A percentile compares a stretch with the other conserved stretches of the same genome.
phyloP scores from a whole-genome alignment of 805 yeast genomes.

The Myxozyma udenii region DNA sequence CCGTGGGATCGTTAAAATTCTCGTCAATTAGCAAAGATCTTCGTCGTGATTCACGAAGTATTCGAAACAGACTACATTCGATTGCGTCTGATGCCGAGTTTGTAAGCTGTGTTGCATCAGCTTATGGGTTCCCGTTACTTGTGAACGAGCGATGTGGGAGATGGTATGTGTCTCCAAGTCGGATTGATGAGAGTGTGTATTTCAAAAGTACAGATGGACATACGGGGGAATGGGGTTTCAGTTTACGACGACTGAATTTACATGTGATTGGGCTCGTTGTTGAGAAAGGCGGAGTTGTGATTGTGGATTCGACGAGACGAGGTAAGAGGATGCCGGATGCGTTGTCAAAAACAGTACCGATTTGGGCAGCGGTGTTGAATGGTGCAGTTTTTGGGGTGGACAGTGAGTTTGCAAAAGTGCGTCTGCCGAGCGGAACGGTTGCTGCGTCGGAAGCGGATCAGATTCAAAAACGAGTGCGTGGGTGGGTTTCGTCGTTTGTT shows the following conservation, averaged over 20 bases:
- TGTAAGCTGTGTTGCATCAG: constrained; percentile 48
- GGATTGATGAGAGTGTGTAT: constrained; percentile 52
- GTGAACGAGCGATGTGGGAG: constrained; percentile 85
- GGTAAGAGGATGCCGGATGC: constrained; percentile 88
- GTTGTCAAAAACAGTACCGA: constrained; percentile 79
- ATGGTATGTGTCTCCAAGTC: constrained; percentile 66
- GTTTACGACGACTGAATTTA: constrained; percentile 67
- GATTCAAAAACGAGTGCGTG: constrained; percentile 49
- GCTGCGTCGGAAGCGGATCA: constrained; percentile 55
- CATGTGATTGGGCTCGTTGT: constrained; percentile 57
- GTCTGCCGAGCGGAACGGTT: constrained; percentile 53
- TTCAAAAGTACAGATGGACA: constrained; percentile 95
- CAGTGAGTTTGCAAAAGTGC: constrained; percentile 28
- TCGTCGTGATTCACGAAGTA: constrained; percentile 50
- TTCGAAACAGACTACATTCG: constrained; percentile 66
- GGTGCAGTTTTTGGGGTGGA: constrained; percentile 45
- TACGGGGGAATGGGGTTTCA: constrained; percentile 73
- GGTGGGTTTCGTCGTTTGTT: constrained; percentile 47
- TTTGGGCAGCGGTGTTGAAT: constrained; percentile 84
- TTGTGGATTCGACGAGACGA: constrained; percentile 81
- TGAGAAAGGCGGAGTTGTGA: constrained; percentile 39
- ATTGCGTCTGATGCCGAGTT: constrained; percentile 60
- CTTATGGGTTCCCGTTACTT: too few relatives aligned
- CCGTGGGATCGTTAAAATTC: too few relatives aligned
- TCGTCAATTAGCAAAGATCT: constrained; percentile 41